Conservation (phyloP, 164 flowering plant species). For the Tetrastigma voinierianum region DNA sequence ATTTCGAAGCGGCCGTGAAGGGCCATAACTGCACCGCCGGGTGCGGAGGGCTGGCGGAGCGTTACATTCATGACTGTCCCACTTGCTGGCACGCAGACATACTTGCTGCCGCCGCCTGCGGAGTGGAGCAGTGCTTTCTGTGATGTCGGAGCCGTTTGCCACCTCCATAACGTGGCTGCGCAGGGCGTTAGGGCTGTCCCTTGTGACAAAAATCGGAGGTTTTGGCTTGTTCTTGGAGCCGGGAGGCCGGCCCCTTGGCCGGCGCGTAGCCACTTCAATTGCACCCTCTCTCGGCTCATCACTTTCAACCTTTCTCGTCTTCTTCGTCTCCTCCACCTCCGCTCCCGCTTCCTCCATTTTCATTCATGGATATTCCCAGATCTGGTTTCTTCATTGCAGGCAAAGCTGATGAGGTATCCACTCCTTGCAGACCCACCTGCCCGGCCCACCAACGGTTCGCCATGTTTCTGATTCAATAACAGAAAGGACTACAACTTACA, state of each 20-base stretch:
- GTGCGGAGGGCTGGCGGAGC: conserved; percentile 42
- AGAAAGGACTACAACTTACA: neutral
- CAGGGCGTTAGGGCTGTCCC: conserved; percentile 65
- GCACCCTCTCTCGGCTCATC: conserved; percentile 50
- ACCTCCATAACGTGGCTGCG: conserved; percentile 61
- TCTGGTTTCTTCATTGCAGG: conserved; percentile 44
- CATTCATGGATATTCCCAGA: conserved; percentile 41
- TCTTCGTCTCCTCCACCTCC: conserved; percentile 24
- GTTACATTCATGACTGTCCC: conserved; percentile 60
- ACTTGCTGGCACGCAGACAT: conserved; percentile 45
- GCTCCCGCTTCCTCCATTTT: conserved; percentile 18
- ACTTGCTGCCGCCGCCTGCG: conserved; percentile 57
- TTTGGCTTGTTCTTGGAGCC: conserved; percentile 65
- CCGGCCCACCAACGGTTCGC: no score
- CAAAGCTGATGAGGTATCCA: conserved; percentile 23
- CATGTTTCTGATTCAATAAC: conserved; percentile 21
- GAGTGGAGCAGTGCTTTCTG: conserved; percentile 50
- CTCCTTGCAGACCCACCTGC: conserved; percentile 38
- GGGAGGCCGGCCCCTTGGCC: conserved; percentile 72
- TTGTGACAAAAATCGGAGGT: no score
- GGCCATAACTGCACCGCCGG: conserved; percentile 40
- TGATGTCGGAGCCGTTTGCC: conserved; percentile 47
- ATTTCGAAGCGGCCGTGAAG: conserved; percentile 57
- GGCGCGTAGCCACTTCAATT: conserved; percentile 37
- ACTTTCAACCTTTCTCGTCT: conserved; percentile 29